phyloP scores from a whole-genome alignment of 768 basidiomycete genomes.

The Tricholoma sp. region DNA sequence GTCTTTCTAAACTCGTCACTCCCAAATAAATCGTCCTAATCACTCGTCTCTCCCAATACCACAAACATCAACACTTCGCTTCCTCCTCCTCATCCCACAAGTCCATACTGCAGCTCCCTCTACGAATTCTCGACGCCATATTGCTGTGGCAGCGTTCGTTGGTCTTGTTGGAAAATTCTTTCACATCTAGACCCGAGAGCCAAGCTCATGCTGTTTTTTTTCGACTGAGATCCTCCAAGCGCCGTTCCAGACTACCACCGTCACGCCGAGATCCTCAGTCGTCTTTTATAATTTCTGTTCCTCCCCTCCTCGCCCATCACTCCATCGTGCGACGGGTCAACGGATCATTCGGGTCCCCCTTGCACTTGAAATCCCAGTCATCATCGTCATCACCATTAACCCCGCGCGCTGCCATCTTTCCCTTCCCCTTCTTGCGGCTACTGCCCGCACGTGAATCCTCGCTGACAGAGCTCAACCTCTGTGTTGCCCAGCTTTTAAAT shows the following conservation, averaged over 20 bases:
- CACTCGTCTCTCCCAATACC: not conserved
- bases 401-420: not conserved
- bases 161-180: not conserved
- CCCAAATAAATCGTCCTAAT: not conserved
- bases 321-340: not conserved
- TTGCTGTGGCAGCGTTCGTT: not conserved
- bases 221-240: not conserved
- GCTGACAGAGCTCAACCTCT: not conserved
- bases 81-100: not conserved
- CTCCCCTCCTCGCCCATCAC: not conserved
- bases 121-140: not conserved
- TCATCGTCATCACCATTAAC: not conserved
- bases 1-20: not conserved
- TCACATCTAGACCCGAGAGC: not conserved
- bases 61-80: not conserved
- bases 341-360: not conserved
- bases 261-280: not conserved
- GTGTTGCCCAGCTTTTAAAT: not conserved
- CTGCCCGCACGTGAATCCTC: not conserved
- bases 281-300: not conserved
- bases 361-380: not conserved
- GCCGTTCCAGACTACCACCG: not conserved
- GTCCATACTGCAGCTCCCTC: not conserved
- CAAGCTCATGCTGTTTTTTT: not conserved
- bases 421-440: not conserved